Base-by-base conservation (phyloP, 345 rosid species). In the Acer negundo region DNA sequence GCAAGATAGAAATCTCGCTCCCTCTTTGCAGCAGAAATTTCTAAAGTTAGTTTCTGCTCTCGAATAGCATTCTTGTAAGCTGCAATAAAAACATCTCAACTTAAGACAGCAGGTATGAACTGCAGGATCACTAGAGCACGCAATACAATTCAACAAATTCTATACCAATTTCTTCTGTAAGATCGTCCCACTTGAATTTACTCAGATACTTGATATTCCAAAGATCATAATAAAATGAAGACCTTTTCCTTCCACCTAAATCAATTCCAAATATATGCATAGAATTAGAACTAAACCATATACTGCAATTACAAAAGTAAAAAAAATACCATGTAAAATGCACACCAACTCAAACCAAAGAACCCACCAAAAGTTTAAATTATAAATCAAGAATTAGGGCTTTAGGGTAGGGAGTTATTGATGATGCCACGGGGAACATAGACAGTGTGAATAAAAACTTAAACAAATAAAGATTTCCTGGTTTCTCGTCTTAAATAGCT, bases 131-230 rank as follows among this genome's bases (percentile, higher is more conserved):
- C 17, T 9, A 31, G 15, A 40, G 53, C 20, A 74, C 49, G 82
- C 23, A 62, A 64, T 59, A 71, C 0, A 71, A 23, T 31, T 69
- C 28, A 53, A 75, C 12, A 28, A 79, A 69, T 70, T 17, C 10
- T 31, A 0, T 90, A 95, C 99, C 98, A 15, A 86, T 93, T 80
- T 95, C 98, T 74, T 86, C 93, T 1, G 94, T 91, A 72, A 93
- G 98, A 88, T 93, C 93, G 38, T 95, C 99, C 99, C 99, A 95
- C 78, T 91, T 92, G 87, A 95, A 95, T 86, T 93, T 94, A 76
- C 92, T 94, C 76, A 96, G 85, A 87, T 96, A 96, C 79, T 90
- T 96, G 80, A 92, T 94, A 87, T 94, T 96, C 99, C 99, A 93
- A 68, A 90, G 84, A 81, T 96, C 98, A 77, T 90, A 94, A 77